Percentiles rank a stretch among this genome's conserved stretches.
Conservation (phyloP, 1,284 basidiomycete species). For the Leccinum subrobustum region DNA sequence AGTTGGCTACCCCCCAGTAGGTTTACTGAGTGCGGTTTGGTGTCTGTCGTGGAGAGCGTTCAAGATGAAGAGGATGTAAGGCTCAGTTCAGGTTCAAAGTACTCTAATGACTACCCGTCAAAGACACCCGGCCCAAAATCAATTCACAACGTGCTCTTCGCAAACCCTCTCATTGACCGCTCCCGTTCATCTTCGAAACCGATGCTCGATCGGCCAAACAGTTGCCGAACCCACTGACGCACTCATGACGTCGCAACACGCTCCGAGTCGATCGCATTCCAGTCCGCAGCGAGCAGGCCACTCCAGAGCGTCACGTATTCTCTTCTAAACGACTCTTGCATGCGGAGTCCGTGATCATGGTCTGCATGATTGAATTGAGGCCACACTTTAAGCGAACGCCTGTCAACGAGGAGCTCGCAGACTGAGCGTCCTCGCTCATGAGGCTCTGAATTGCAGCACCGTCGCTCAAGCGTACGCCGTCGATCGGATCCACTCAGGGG, state of each 20-base stretch:
- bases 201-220: slow-evolving; percentile 30
- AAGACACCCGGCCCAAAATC: slow-evolving; percentile 48
- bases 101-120: slow-evolving; percentile 24
- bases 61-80: slow-evolving; percentile 11
- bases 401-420: too few relatives aligned
- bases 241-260: slow-evolving; percentile 52
- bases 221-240: slow-evolving; percentile 38
- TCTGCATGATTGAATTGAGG: too few relatives aligned
- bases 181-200: slow-evolving; percentile 66
- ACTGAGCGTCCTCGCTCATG: too few relatives aligned
- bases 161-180: slow-evolving; percentile 54
- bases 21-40: slow-evolving; percentile 37
- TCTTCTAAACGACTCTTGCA: too few relatives aligned
- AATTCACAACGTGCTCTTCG: slow-evolving; percentile 57
- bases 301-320: too few relatives aligned
- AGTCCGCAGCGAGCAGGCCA: slow-evolving; percentile 73
- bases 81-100: too few relatives aligned
- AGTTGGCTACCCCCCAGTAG: slow-evolving; percentile 84
- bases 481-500: too few relatives aligned
- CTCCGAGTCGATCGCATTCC: slow-evolving; percentile 49
- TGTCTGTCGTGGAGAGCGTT: slow-evolving; percentile 25
- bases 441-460: too few relatives aligned
- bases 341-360: too few relatives aligned
- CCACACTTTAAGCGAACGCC: too few relatives aligned
- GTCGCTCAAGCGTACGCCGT: too few relatives aligned